Evolutionary conservation across 139 green algal species (phyloP).

Genomic region (Desmodesmus armatus): DNA sequence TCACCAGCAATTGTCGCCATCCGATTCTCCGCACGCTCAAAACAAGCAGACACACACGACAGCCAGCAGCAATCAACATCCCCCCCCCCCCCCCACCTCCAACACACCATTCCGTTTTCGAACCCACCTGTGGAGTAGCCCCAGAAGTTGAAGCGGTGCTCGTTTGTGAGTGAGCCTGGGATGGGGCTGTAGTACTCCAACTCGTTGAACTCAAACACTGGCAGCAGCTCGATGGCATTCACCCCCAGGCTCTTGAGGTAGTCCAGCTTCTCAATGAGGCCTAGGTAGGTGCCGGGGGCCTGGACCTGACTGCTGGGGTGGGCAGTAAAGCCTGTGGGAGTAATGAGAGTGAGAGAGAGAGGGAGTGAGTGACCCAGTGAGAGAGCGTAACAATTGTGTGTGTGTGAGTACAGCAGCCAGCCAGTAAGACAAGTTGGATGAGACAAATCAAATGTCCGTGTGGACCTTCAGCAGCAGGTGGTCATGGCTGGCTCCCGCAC

Average conservation of each 20-base stretch:
- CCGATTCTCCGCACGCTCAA: no score
- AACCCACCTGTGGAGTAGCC: constrained; percentile 23
- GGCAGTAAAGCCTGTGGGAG: constrained; percentile 82
- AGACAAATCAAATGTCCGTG: no score
- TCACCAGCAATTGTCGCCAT: no score
- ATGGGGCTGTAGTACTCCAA: constrained; percentile 94
- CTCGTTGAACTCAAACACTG: constrained; percentile 96
- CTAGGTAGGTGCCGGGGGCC: constrained; percentile 87
- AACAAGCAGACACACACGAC: no score
- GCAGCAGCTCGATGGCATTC: constrained; percentile 97
- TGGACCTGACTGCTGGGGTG: constrained; percentile 70
- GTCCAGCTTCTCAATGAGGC: constrained; percentile 88
- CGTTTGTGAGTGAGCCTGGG: constrained; percentile 53
- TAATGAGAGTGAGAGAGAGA: not conserved
- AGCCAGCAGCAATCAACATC: no score
- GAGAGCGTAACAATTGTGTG: not conserved
- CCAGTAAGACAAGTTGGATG: no score
- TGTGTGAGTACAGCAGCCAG: not conserved
- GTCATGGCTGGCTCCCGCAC: no score
- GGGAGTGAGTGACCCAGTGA: not conserved
- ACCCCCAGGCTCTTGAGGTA: constrained; percentile 95
- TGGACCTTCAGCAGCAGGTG: not conserved
- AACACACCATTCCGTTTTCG: no score
- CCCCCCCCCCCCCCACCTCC: no score
- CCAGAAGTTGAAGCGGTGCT: constrained; percentile 95